Percentiles rank a stretch among this genome's conserved stretches.
Conservation (phyloP, 305 asterid genomes). For the Fraxinus platypoda region DNA sequence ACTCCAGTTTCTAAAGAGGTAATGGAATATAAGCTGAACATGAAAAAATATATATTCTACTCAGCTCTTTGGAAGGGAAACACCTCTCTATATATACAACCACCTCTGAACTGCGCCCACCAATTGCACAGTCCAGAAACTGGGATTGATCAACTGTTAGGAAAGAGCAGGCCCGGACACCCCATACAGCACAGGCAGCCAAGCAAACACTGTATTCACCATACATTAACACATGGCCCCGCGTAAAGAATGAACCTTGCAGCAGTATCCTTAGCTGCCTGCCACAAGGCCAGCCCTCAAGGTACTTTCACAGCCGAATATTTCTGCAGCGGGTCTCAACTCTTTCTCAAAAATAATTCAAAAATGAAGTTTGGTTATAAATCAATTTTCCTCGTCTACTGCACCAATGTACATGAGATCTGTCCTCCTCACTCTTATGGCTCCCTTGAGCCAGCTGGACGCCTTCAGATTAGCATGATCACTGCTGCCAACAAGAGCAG, state of each 20-base stretch:
- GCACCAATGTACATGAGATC: constrained; percentile 87
- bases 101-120: constrained; percentile 15
- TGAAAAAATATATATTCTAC: constrained; percentile 1
- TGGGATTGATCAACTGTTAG: constrained; percentile 21
- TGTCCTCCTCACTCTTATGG: constrained; percentile 77
- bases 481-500: constrained; percentile 47
- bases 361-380: constrained; percentile 21
- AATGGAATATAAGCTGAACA: constrained; percentile 13
- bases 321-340: not conserved
- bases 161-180: constrained; percentile 13
- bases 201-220: constrained; percentile 2
- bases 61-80: constrained; percentile 19
- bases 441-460: constrained; percentile 74
- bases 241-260: constrained; percentile 15
- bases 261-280: constrained; percentile 15
- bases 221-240: not conserved
- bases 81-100: constrained; percentile 25
- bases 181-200: constrained; percentile 23
- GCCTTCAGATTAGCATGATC: constrained; percentile 77
- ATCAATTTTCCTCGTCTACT: constrained; percentile 89
- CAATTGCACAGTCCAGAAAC: constrained; percentile 15
- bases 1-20: not conserved
- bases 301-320: constrained; percentile 1
- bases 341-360: constrained; percentile 19
- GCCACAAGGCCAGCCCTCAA: constrained; percentile 14